phyloP scores from a whole-genome alignment of 106 monocot genomes.

The Dendrobium nobile region DNA sequence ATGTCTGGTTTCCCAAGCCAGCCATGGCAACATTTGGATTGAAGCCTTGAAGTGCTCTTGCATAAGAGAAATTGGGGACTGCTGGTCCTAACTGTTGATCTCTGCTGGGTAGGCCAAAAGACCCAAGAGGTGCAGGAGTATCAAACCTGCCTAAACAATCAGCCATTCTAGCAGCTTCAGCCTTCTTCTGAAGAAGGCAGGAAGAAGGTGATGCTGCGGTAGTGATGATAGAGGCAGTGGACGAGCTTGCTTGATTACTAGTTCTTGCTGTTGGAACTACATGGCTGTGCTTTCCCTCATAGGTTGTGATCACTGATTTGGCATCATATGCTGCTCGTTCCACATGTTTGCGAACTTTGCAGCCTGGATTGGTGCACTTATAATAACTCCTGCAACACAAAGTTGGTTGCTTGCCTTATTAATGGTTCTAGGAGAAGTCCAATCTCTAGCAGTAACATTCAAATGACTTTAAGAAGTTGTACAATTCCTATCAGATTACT shows the following conservation, averaged over 20 bases:
- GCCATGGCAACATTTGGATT: conserved; percentile 2
- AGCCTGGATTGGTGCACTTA: conserved; percentile 23
- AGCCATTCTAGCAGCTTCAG: not conserved
- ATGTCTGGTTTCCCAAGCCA: not conserved
- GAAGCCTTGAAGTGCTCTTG: not conserved
- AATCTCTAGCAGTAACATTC: too few relatives aligned
- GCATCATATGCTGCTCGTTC: conserved; percentile 17
- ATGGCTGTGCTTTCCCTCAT: conserved; percentile 22
- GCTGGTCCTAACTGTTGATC: not conserved
- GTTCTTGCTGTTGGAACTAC: conserved; percentile 16
- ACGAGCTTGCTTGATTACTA: not conserved
- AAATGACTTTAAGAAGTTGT: too few relatives aligned
- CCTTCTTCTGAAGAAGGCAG: not conserved
- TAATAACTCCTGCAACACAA: conserved; percentile 19
- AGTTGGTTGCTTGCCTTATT: not conserved
- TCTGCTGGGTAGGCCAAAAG: not conserved
- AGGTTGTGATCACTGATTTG: conserved; percentile 25
- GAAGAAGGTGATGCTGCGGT: not conserved
- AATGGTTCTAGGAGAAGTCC: not conserved
- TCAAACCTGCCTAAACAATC: not conserved
- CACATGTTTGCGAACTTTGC: conserved; percentile 17
- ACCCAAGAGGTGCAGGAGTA: not conserved
- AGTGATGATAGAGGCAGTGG: not conserved
- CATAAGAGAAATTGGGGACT: not conserved
- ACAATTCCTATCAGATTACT: not conserved